Base-by-base conservation (phyloP, 805 yeast species). In the Metschnikowia kunwiensis region DNA sequence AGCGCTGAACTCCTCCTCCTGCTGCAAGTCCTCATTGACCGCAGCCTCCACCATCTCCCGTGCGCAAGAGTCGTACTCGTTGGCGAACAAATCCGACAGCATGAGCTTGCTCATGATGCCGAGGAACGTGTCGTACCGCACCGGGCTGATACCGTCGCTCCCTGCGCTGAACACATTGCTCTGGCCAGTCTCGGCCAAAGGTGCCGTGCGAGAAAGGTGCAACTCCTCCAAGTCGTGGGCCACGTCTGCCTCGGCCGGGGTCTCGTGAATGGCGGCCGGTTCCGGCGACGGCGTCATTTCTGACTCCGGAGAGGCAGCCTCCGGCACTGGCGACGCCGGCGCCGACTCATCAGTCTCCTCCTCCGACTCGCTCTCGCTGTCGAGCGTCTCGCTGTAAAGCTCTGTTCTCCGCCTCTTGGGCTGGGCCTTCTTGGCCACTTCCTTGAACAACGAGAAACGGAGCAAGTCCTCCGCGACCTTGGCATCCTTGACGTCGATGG, bases 401-500 rank as follows among this genome's bases (percentile, higher is more conserved):
- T 41, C 44, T 11, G 41, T 35, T 25, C 31, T 44, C 44, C 61
- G 57, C 39, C 60, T 56, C 57, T 63, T 65, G 29, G 55, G 46
- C 36, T 47, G 51, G 19, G 50, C 54, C 44, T 71, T 68, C 39
- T 42, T 43, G 22, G 72, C 61, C 5, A 78, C 77, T 57, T 86
- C 95, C 58, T 82, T 82, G 70, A 89, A 84, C 47, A 93, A 67
- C 0, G 97, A 91, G 58, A 76, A 93, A 53, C 95, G 75, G 46
- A 93, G 68, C 54, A 93, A 61, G 50, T 82, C 82, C 49, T 86
- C 91, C 4, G 98, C 98, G 24, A 85, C 82, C 45, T 70, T 64
- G 2, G 96, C 95, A 61, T 93, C 98, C 45, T 72, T 72, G 14
- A 74, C 72, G 21, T 81, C 86, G 12, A 93, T 82, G 1, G 76